Conservation (phyloP, 1,284 basidiomycete genomes). For the Marasmius oreades region DNA sequence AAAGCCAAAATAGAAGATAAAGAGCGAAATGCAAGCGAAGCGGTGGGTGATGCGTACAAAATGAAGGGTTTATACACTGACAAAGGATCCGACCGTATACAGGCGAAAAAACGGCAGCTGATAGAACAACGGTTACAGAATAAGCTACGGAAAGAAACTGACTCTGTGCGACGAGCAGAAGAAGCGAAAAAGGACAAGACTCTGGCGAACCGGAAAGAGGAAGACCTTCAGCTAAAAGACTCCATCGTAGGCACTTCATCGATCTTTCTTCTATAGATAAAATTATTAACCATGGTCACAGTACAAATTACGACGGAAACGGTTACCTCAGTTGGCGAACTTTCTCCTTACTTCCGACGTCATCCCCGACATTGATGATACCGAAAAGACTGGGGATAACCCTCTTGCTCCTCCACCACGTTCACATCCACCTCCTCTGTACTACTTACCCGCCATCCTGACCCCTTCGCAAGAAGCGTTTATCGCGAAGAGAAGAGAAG, state of each 20-base stretch:
- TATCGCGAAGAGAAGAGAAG: slow-evolving; percentile 53
- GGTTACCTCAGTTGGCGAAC: slow-evolving; percentile 67
- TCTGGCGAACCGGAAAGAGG: slow-evolving; percentile 68
- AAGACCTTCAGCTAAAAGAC: slow-evolving; percentile 74
- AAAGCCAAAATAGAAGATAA: slow-evolving; percentile 81
- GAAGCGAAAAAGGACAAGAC: slow-evolving; percentile 80
- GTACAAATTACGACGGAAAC: slow-evolving; percentile 68
- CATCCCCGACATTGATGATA: slow-evolving; percentile 39
- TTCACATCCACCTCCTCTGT: slow-evolving; percentile 70
- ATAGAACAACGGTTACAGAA: slow-evolving; percentile 77
- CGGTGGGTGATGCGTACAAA: slow-evolving; percentile 43
- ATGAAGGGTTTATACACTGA: neutral
- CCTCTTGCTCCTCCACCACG: slow-evolving; percentile 51
- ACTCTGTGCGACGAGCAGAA: slow-evolving; percentile 75
- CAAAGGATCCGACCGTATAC: slow-evolving; percentile 2
- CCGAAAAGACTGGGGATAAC: slow-evolving; percentile 23
- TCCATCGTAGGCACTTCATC: slow-evolving; percentile 61
- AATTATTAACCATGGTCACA: slow-evolving; percentile 23
- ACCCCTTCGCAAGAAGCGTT: slow-evolving; percentile 70
- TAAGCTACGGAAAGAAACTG: slow-evolving; percentile 78
- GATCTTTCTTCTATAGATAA: neutral
- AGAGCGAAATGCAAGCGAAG: slow-evolving; percentile 73
- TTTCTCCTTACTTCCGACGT: slow-evolving; percentile 73
- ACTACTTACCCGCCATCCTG: slow-evolving; percentile 69
- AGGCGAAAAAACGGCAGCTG: slow-evolving; percentile 78